Conservation (phyloP, 148 eudicot species). For the Limonium bicolor region DNA sequence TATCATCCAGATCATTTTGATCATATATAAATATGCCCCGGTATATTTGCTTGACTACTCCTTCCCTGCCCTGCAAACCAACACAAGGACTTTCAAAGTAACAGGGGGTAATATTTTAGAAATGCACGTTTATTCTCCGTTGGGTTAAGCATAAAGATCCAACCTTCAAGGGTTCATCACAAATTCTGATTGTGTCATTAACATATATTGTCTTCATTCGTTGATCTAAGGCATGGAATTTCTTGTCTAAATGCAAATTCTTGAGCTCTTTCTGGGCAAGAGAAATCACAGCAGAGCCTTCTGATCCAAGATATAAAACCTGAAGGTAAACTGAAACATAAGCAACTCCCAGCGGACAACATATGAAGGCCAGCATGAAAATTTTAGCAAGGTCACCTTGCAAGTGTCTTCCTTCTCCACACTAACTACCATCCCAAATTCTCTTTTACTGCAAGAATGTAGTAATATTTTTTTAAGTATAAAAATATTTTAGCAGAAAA, state of each 20-base stretch:
- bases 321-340: slow-evolving; percentile 14
- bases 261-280: slow-evolving; percentile 41
- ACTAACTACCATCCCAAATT: slow-evolving; percentile 77
- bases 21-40: slow-evolving; percentile 66
- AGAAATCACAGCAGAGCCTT: slow-evolving; percentile 36
- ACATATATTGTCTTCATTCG: slow-evolving; percentile 48
- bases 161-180: slow-evolving; percentile 83
- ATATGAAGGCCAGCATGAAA: neutral
- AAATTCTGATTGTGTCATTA: slow-evolving; percentile 44
- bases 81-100: no score
- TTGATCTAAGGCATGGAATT: slow-evolving; percentile 70
- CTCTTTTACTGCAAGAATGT: slow-evolving; percentile 51
- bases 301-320: slow-evolving; percentile 62
- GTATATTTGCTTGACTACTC: slow-evolving; percentile 71
- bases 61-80: slow-evolving; percentile 65
- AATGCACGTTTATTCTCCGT: no score
- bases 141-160: neutral
- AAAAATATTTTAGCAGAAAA: no score
- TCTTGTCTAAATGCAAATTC: slow-evolving; percentile 53
- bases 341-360: slow-evolving; percentile 4
- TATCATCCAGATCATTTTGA: slow-evolving; percentile 57
- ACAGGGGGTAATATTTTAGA: no score
- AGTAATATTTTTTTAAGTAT: neutral
- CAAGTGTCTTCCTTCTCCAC: slow-evolving; percentile 68
- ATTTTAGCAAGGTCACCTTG: slow-evolving; percentile 32